Evolutionary conservation across 1,284 basidiomycete species (phyloP).

Genomic region (Garcileccinum viscosum): DNA sequence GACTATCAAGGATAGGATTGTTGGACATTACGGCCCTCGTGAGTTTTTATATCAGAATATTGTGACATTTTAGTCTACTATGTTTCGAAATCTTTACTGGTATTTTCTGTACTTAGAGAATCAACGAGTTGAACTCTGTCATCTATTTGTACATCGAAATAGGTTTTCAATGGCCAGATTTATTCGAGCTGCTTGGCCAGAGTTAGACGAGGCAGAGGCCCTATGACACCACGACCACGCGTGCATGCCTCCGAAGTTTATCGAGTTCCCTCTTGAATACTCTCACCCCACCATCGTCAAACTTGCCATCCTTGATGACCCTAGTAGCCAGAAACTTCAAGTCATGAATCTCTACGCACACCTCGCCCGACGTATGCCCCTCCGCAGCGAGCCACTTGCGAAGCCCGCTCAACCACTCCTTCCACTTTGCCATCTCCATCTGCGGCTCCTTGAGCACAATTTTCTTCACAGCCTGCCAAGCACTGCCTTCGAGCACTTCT

Average conservation of each 20-base stretch:
- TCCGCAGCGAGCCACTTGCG: constrained; percentile 25
- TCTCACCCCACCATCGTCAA: not conserved
- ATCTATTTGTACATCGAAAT: not conserved
- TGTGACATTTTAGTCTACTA: no score
- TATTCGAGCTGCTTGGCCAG: not conserved
- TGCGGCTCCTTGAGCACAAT: constrained; percentile 25
- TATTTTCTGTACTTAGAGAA: no score
- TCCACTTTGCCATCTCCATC: constrained; percentile 21
- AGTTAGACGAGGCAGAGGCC: not conserved
- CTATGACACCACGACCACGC: constrained; percentile 15
- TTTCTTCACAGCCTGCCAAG: constrained; percentile 19
- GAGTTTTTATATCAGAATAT: no score
- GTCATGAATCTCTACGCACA: constrained; percentile 20
- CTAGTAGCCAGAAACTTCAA: not conserved
- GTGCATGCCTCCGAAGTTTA: constrained; percentile 21
- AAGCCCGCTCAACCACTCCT: constrained; percentile 23
- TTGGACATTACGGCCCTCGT: no score
- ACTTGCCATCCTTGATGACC: not conserved
- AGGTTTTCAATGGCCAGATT: not conserved
- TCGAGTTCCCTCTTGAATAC: constrained; percentile 16
- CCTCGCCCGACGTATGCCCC: constrained; percentile 12
- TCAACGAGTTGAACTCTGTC: not conserved
- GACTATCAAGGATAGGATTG: no score
- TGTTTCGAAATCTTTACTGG: no score
- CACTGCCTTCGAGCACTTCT: constrained; percentile 12